phyloP scores from a whole-genome alignment of 2,329 filamentous ascomycete genomes.

The Colletotrichum sp. region DNA sequence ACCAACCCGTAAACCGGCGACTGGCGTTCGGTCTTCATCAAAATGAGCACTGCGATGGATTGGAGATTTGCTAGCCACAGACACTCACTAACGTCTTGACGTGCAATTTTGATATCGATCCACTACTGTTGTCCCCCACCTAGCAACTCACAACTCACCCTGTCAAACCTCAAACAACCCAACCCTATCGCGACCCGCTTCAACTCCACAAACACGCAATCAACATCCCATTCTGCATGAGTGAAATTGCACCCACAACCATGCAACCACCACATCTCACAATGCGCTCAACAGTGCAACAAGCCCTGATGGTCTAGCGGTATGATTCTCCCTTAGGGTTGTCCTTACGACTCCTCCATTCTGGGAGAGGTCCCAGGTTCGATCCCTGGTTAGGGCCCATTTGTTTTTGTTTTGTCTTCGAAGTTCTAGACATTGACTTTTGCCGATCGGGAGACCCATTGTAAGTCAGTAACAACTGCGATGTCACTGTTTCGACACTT shows the following conservation, averaged over 20 bases:
- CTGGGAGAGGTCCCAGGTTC: background rate
- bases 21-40: background rate
- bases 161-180: background rate
- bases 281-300: too few relatives aligned
- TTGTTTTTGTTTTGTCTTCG: background rate
- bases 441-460: background rate
- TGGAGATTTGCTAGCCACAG: too few relatives aligned
- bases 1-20: fast-evolving
- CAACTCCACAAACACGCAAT: background rate
- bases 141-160: background rate
- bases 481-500: background rate
- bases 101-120: too few relatives aligned
- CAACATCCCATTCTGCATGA: background rate
- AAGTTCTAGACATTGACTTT: background rate
- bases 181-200: background rate
- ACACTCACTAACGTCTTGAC: too few relatives aligned
- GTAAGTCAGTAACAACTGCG: background rate
- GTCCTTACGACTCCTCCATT: background rate
- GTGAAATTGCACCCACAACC: fast-evolving
- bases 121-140: background rate
- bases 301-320: background rate
- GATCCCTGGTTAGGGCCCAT: background rate
- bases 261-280: background rate
- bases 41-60: too few relatives aligned
- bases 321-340: background rate